Base-by-base conservation (phyloP, 176 grass and related monocot genomes). In the Zoysia pacifica region DNA sequence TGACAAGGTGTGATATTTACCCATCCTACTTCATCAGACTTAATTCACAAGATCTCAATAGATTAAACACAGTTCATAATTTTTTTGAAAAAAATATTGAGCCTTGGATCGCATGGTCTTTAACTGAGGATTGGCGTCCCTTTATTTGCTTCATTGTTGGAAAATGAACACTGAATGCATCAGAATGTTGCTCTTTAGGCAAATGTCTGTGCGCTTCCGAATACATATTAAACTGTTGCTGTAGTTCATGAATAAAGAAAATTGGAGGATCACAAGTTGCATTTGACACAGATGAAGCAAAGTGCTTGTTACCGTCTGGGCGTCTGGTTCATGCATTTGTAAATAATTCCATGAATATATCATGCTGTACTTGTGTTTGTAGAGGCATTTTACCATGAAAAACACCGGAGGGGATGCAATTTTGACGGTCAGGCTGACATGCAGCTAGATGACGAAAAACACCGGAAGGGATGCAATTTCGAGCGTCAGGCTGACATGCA, bases 1-100 rank as follows among this genome's bases (percentile, higher is more conserved):
- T 87, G 74, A 86, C 39, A 51, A 89, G 70, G 91, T 97, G 11
- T 2, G 51, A 44, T 62, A 70, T 11, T 13, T 15, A 3, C 47
- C 28, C 47, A 14, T 42, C 64, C 35, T 65, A 13, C 35, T n/a
- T 4, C 14, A 39, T 65, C 65, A 62, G 48, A 12, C 52, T 52
- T 68, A 10, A 28, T 48, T 9, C 16, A 0, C 12, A 49, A 9
- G 16, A 6, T 6, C 9, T 71, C 11, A 70, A 81, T 48, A 52
- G 46, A 54, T 60, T 48, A 1, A 45, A 62, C 48, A 56, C 40
- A 56, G 7, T 47, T 35, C 11, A 4, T 18, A 49, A 70, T 9
- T 63, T 11, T 53, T 8, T 5, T 28, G 28, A 37, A 80, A 58
- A 69, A 44, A 0, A 5, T 20, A 6, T 45, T n/a, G 14, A 16